A percentile compares a stretch with the other conserved stretches of the same genome.
These are phyloP conservation scores for Carallia brachiata DNA, from an alignment of 345 rosid genomes.

Conservation along the genomic window DNA sequence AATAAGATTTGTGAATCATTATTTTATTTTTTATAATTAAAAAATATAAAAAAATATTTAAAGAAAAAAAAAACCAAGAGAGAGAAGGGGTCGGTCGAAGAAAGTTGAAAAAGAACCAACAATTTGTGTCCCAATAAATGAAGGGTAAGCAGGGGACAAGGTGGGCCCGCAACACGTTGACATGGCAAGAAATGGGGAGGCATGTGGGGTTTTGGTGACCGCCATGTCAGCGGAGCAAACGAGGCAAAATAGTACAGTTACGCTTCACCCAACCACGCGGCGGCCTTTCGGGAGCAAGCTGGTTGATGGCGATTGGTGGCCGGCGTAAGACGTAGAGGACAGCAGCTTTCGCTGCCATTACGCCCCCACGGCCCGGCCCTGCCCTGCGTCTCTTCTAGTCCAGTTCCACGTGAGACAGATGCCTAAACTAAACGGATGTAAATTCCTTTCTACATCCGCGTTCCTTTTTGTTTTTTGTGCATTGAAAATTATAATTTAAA, in stretches of 20 bases:
- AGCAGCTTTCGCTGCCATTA: slow-evolving; percentile 18
- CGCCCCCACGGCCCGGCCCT: too few species aligned
- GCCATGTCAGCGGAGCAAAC: slow-evolving; percentile 49
- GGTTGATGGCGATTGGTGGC: slow-evolving; percentile 42
- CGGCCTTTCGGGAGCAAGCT: slow-evolving; percentile 31
- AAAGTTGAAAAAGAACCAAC: not conserved
- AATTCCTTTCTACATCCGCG: too few species aligned
- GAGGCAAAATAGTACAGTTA: not conserved
- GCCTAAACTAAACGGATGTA: not conserved
- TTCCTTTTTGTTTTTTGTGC: too few species aligned
- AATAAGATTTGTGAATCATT: too few species aligned
- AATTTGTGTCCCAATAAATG: slow-evolving; percentile 14
- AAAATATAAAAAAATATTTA: too few species aligned
- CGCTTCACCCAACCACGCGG: slow-evolving; percentile 35
- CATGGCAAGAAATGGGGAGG: slow-evolving; percentile 47
- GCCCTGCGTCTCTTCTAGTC: not conserved
- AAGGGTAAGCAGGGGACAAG: slow-evolving; percentile 38
- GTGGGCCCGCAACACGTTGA: slow-evolving; percentile 49
- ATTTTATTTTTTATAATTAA: too few species aligned
- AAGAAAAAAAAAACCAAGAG: too few species aligned
- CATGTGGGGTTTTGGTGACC: slow-evolving; percentile 75
- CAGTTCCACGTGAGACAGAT: slow-evolving; percentile 17
- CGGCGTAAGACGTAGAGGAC: slow-evolving; percentile 30
- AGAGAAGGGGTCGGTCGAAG: not conserved
- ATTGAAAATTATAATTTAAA: too few species aligned